Evolutionary conservation across 139 green algal species (phyloP), one percentile per base, ranked within the genome.

Genomic region (Pycnococcus provasolii): DNA sequence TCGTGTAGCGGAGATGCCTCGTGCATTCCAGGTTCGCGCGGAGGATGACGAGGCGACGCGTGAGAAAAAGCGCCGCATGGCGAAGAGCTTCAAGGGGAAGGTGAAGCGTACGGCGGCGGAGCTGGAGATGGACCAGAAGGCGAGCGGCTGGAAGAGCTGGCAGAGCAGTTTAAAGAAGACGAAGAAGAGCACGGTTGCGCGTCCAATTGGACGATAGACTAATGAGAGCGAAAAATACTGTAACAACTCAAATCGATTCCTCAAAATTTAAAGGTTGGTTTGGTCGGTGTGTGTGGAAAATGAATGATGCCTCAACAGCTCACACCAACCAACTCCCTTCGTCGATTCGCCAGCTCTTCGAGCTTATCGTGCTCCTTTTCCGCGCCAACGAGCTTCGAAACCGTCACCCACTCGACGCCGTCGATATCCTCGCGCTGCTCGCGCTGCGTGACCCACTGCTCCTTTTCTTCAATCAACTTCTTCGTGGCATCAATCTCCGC

Each of bases 401-500:
- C 1, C 7, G 60, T 66, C 42, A 66, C 60, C 26, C 50, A 8
- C 60, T 66, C 60, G 37, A 53, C 60, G 15, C 60, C 60, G 5
- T 66, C 60, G 6, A 48, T 15, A 43, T 66, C 60, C 26, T 45
- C 37, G 39, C 60, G 42, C 9, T 53, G 42, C 13, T 40, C 11
- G 39, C 60, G 42, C 60, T 66, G 42, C 42, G 60, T 66, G 7
- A 53, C 60, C 60, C 60, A 66, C 60, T 42, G 42, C 60, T 66
- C 60, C 42, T 66, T 41, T 42, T 66, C 51, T 42, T 66, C 26
- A 26, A 26, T 66, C 26, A 66, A 13, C 26, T 42, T 42, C 60
- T 66, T 42, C 39, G 42, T 40, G 7, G n/a, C 9, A 42, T 66
- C 44, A 42, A 66, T 66, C 60, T 55, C 37, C 5, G 39, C 9